Base-by-base conservation (phyloP, 305 asterid species). In the Euphrasia arctica region DNA sequence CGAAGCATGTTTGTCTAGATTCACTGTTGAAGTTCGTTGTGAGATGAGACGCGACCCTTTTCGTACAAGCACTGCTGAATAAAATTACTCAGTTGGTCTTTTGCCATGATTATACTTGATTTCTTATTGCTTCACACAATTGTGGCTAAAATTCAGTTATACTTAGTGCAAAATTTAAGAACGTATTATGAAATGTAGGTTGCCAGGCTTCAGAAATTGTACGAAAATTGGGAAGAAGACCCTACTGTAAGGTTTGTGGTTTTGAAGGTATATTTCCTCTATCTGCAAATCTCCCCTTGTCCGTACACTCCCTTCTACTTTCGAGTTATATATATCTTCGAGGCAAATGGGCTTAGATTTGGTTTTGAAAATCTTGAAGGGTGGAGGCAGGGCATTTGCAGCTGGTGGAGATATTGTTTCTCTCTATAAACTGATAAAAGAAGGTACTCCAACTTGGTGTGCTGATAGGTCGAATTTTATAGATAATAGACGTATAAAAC, bases 321-420 rank as follows among this genome's bases (percentile, higher is more conserved):
- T 15, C 1, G 47, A 25, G 48, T 50, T 43, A 29, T 29, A 29
- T 55, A 51, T 63, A 25, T 47, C 22, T 64, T 48, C 73, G 39
- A 54, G 49, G 61, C n/a, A 48, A 60, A 71, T 42, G 79, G 57
- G 70, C 70, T 60, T 43, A 65, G 32, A 15, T 61, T 59, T 74
- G 63, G 72, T 76, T 61, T 80, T 54, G 12, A 50, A 18, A 63
- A 70, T 79, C 59, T 76, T 82, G 76, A 82, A 92, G 97, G 98
- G 97, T 67, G 80, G 85, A 70, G 90, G 86, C 82, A 81, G 82
- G 88, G 87, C 95, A 63, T 92, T 92, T 82, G 73, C 87, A 73
- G 98, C 96, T 61, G 96, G 98, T 59, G 98, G 96, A 73, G 98
- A 92, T 74, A 67, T 92, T 60, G 95, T 89, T 59, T 52, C 93